A percentile compares a stretch with the other conserved stretches of the same genome.
Conservation (phyloP, 805 yeast species). For the Candida oleophila region DNA sequence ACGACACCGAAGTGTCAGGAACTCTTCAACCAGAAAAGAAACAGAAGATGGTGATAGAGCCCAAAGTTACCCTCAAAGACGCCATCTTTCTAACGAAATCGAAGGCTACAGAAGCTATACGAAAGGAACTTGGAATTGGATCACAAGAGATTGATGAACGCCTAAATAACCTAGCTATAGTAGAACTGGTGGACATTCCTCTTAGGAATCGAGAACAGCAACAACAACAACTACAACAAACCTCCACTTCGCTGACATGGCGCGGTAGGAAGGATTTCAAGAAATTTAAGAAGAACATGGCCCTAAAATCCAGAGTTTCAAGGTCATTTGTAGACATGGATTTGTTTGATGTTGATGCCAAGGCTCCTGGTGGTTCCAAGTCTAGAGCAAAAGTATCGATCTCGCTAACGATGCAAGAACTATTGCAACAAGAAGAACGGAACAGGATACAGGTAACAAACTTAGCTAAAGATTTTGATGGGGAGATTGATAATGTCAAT, state of each 20-base stretch:
- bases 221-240: conserved; percentile 4
- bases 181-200: conserved; percentile 26
- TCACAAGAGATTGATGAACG: conserved; percentile 12
- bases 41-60: conserved; percentile 4
- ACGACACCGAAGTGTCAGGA: background rate
- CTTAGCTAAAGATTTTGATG: conserved; percentile 15
- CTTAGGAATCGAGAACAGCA: conserved; percentile 8
- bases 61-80: conserved; percentile 22
- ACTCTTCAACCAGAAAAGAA: conserved; percentile 1
- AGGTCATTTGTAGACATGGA: conserved; percentile 21
- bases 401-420: background rate
- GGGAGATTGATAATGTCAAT: conserved; percentile 16
- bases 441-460: background rate
- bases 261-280: conserved; percentile 29
- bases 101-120: conserved; percentile 18
- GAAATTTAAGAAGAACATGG: conserved; percentile 24
- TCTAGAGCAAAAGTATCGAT: background rate
- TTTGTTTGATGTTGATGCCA: background rate
- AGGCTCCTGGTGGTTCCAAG: background rate
- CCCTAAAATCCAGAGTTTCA: conserved; percentile 16
- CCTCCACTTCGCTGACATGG: background rate
- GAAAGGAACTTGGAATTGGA: conserved; percentile 25
- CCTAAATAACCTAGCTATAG: conserved; percentile 27
- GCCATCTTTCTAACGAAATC: conserved; percentile 29
- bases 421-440: background rate